Percentiles rank a stretch among this genome's conserved stretches.
Conservation (phyloP, 2,329 filamentous ascomycete species). For the Fusarium buxicola region DNA sequence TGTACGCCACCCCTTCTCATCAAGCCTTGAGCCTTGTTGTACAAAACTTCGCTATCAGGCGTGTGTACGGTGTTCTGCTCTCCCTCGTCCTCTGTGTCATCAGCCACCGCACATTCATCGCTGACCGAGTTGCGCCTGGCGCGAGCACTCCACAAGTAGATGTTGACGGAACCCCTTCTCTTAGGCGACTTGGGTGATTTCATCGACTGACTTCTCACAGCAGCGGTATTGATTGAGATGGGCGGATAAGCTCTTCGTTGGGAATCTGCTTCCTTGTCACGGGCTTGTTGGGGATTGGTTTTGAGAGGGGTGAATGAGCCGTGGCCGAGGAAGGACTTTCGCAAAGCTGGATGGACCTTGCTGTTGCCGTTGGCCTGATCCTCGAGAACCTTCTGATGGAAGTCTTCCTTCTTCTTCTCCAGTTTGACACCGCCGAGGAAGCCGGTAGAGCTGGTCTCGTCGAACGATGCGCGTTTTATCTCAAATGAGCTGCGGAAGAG, state of each 20-base stretch:
- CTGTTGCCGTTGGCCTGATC: conserved; percentile 43
- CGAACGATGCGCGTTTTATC: conserved; percentile 49
- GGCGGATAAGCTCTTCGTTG: conserved; percentile 52
- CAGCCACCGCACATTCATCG: conserved; percentile 40
- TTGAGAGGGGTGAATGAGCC: conserved; percentile 48
- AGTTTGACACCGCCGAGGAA: conserved; percentile 58
- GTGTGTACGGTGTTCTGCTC: conserved; percentile 15
- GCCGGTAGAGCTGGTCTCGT: conserved; percentile 47
- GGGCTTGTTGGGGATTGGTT: conserved; percentile 32
- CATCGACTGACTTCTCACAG: conserved; percentile 44
- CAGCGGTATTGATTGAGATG: conserved; percentile 50
- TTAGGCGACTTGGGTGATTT: conserved; percentile 46
- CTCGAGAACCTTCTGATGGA: conserved; percentile 46
- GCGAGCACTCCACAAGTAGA: conserved; percentile 47
- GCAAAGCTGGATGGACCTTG: conserved; percentile 52
- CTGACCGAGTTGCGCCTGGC: conserved; percentile 27
- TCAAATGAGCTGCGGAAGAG: conserved; percentile 52
- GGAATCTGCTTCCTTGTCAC: conserved; percentile 39
- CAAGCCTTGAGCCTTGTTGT: conserved; percentile 38
- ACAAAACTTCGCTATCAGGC: conserved; percentile 27
- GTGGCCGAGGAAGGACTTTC: conserved; percentile 43
- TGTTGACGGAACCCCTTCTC: conserved; percentile 48
- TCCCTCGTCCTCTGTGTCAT: conserved; percentile 38
- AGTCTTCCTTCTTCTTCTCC: conserved; percentile 53
- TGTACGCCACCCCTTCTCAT: conserved; percentile 39